Base-by-base conservation (phyloP, 257 asterid genomes). In the Thymus mandschuricus region DNA sequence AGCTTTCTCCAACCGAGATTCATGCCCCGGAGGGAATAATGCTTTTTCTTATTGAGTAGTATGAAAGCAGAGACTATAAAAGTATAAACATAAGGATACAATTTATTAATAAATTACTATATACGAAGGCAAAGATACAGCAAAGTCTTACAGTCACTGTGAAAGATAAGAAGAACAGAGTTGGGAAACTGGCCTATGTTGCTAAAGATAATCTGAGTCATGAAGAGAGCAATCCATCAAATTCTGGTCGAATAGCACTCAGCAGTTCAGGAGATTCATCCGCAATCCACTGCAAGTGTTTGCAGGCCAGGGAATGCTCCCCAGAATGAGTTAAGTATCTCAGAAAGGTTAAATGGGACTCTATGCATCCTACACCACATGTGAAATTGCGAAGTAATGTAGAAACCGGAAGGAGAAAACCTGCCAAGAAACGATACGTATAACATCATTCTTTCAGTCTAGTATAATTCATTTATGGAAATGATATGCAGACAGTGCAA, bases 241-340 rank as follows among this genome's bases (percentile, higher is more conserved):
- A 69, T 70, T 81, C 82, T 12, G 83, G 70, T n/a, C 44, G 78
- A 68, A 89, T 75, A 75, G 84, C 75, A 74, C 65, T 77, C 55
- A 85, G 57, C 81, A 78, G 66, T 45, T 30, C 43, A 58, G 89
- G 90, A 10, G 88, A 86, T 55, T 73, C 76, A 43, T 76, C 83
- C 63, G 78, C 78, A 69, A 89, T 50, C 87, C 85, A 76, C 69
- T 75, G 74, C 50, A 92, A 21, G 75, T 87, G 96, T 75, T 83
- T 79, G 55, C 72, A 64, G 11, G 89, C 90, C 80, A 87, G 58
- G 4, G 82, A 60, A 64, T 72, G 71, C 83, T 89, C 85, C 61
- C 86, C 86, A 8, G 63, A 70, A 45, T 83, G 83, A 13, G 75
- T 86, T 74, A 86, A 81, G 55, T 73, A 85, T 44, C 81, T 83